Evolutionary conservation across 768 basidiomycete genomes (phyloP).

Genomic region (Collybia sordida): DNA sequence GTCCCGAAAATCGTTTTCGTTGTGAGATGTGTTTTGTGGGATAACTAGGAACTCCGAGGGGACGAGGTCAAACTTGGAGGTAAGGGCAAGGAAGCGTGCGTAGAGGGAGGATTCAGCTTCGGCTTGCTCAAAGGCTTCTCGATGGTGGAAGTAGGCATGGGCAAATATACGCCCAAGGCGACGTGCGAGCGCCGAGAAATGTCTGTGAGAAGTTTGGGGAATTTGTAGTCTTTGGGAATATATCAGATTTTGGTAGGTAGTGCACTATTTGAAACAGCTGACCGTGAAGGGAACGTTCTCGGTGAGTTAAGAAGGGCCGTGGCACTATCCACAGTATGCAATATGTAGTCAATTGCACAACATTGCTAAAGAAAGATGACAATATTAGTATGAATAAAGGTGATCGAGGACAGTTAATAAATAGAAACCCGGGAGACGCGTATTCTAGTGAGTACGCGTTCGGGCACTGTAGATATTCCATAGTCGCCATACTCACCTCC

Average conservation of each 20-base stretch:
- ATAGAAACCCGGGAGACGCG: too few species aligned
- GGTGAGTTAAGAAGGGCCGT: constrained; percentile 90
- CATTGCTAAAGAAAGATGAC: constrained; percentile 61
- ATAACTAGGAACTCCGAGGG: constrained; percentile 84
- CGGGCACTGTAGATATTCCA: too few species aligned
- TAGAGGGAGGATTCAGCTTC: constrained; percentile 91
- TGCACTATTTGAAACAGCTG: constrained; percentile 9
- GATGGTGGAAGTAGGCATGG: constrained; percentile 94
- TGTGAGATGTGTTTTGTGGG: constrained; percentile 36
- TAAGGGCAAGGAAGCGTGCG: constrained; percentile 84
- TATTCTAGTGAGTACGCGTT: too few species aligned
- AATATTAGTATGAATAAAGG: neutral
- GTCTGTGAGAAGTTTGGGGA: constrained; percentile 76
- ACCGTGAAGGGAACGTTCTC: constrained; percentile 91
- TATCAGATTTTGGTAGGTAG: constrained; percentile 3
- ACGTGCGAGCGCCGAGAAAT: constrained; percentile 87
- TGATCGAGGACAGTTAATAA: neutral
- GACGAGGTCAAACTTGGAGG: constrained; percentile 78
- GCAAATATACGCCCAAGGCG: constrained; percentile 94
- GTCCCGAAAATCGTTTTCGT: constrained; percentile 8
- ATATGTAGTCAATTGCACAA: constrained; percentile 95
- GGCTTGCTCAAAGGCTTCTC: constrained; percentile 86
- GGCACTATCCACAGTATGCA: constrained; percentile 91
- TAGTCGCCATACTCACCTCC: constrained; percentile 54
- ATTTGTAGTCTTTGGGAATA: constrained; percentile 65